Evolutionary conservation across 169 alveolate genomes (phyloP).

Genomic region (Plasmodium inui): DNA sequence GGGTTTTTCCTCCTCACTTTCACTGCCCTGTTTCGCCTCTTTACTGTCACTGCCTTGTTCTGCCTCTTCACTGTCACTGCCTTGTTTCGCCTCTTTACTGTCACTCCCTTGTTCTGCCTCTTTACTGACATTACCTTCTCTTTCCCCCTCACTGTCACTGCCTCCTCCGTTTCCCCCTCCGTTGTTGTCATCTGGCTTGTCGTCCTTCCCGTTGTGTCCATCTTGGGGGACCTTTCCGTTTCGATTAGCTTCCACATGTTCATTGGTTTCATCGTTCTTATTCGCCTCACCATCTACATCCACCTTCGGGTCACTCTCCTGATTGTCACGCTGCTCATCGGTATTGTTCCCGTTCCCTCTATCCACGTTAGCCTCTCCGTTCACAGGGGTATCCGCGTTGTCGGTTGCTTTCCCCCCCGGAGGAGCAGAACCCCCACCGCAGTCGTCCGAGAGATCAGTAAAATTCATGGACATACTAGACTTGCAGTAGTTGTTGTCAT

Average conservation of each 20-base stretch:
- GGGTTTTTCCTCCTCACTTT: background rate
- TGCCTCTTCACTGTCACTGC: background rate
- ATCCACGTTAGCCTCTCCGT: background rate
- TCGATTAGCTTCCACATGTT: background rate
- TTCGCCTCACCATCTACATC: background rate
- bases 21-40: background rate
- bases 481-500: conserved; percentile 15
- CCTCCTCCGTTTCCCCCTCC: background rate
- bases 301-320: background rate
- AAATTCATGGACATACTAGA: conserved; percentile 25
- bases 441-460: conserved; percentile 19
- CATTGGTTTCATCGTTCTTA: background rate
- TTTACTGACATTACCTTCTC: background rate
- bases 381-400: background rate
- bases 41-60: background rate
- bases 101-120: background rate
- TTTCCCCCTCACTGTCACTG: background rate
- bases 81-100: background rate
- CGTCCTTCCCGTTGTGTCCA: background rate
- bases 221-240: background rate
- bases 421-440: background rate
- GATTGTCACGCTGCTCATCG: background rate
- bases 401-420: background rate
- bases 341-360: background rate
- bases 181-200: background rate